Percentiles rank a stretch among this genome's conserved stretches.
phyloP scores from a whole-genome alignment of 805 yeast species.

The Brettanomyces sp. region DNA sequence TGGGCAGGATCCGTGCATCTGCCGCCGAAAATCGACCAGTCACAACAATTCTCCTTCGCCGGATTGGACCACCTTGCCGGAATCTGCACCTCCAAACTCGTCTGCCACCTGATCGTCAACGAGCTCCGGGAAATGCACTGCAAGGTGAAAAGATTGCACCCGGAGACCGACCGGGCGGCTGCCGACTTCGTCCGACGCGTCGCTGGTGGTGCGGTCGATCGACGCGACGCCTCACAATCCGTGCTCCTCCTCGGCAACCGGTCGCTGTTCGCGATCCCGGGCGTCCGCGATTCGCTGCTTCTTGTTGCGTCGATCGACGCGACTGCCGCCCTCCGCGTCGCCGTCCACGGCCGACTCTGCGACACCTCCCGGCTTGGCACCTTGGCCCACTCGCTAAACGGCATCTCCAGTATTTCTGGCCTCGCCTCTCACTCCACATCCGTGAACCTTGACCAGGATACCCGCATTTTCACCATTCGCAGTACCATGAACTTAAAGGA shows the following conservation, averaged over 20 bases:
- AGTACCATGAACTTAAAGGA: slow-evolving; percentile 17
- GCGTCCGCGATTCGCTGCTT: slow-evolving; percentile 26
- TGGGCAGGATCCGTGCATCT: slow-evolving; percentile 33
- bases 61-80: slow-evolving; percentile 32
- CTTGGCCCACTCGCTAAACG: background rate
- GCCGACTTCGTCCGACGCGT: slow-evolving; percentile 10
- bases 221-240: slow-evolving; percentile 1
- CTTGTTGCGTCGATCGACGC: slow-evolving; percentile 19
- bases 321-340: too few relatives aligned
- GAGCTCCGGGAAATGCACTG: slow-evolving; percentile 36
- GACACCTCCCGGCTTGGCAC: background rate
- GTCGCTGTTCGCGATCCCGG: slow-evolving; percentile 27
- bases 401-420: background rate
- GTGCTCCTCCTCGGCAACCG: slow-evolving; percentile 27
- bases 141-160: slow-evolving; percentile 24
- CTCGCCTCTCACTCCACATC: slow-evolving; percentile 6
- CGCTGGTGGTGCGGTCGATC: slow-evolving; percentile 3
- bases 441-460: slow-evolving; percentile 14
- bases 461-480: slow-evolving; percentile 22
- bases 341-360: too few relatives aligned
- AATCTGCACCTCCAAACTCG: slow-evolving; percentile 36
- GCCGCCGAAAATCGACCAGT: slow-evolving; percentile 4
- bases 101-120: slow-evolving; percentile 43
- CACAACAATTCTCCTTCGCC: slow-evolving; percentile 17
- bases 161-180: slow-evolving; percentile 10